phyloP scores from a whole-genome alignment of 2,329 filamentous ascomycete species.

The Pyrenophora teres region DNA sequence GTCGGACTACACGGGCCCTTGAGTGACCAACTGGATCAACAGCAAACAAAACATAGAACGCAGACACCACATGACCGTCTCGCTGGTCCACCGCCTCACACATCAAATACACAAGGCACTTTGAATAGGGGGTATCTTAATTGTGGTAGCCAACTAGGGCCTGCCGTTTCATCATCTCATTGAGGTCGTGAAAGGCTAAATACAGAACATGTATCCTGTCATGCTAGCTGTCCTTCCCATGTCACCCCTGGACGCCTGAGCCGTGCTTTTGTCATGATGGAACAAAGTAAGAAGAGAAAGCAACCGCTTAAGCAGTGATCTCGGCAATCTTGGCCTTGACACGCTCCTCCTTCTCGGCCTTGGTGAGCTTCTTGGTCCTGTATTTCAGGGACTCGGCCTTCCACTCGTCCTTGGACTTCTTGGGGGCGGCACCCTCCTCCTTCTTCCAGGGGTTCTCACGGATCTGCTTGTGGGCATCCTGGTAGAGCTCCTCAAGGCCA shows the following conservation, averaged over 20 bases:
- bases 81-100: background rate
- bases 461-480: conserved; percentile 93
- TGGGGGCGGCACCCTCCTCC: conserved; percentile 71
- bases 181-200: conserved; percentile 38
- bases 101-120: background rate
- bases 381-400: conserved; percentile 94
- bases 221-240: conserved; percentile 35
- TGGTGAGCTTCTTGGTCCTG: conserved; percentile 75
- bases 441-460: conserved; percentile 99
- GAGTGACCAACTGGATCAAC: too few relatives aligned
- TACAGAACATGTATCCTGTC: conserved; percentile 31
- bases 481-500: conserved; percentile 94
- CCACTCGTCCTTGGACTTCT: conserved; percentile 98
- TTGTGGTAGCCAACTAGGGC: conserved; percentile 30
- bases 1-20: too few relatives aligned
- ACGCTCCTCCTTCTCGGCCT: conserved; percentile 79
- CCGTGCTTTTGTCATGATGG: conserved; percentile 43
- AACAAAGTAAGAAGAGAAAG: conserved; percentile 23
- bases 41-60: background rate
- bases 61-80: conserved; percentile 2
- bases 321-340: conserved; percentile 91
- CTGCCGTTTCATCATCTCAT: conserved; percentile 39
- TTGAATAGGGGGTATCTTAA: conserved; percentile 11
- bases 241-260: conserved; percentile 44
- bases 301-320: conserved; percentile 59